Base-by-base conservation (phyloP, 1,284 basidiomycete genomes). In the Tilletia walkeri region DNA sequence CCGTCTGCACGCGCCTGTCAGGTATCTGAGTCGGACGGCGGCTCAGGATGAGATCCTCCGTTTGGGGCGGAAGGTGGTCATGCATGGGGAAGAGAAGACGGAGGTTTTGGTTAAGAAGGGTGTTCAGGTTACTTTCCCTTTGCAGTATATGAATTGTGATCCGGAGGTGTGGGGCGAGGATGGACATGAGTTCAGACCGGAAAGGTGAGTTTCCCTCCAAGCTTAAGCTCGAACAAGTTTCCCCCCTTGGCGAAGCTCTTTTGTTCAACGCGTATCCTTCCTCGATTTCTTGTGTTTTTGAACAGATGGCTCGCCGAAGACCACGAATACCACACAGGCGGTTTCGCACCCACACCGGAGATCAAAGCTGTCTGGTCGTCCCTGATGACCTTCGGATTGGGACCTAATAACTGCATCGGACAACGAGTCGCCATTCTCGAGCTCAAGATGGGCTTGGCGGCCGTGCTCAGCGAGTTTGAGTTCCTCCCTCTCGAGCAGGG, bases 291-390 rank as follows among this genome's bases (percentile, higher is more conserved):
- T 53, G 10, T 24, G 10, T n/a, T 24, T 12, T n/a, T 12, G 12
- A 48, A 30, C 41, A 45, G 56, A 61, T 61, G 56, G 56, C 34
- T 61, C 2, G 30, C 50, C 10, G 66, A 48, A 20, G 34, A 50
- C 12, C 66, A 67, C 47, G 47, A 50, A 34, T 30, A 56, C 47
- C 54, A 20, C 59, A 24, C 34, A 20, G 66, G 66, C 39, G 20
- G 47, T 7, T 4, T 34, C n/a, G 38, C 24, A 10, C 16, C 50
- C 18, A 16, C 16, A n/a, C 36, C 38, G 16, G 24, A 54, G 9
- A 48, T 50, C 66, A 67, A 67, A 45, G 59, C 36, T 39, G 66
- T 36, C 39, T 67, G 66, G 66, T 56, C 50, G 20, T 53, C 50
- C 30, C 34, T 67, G 18, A 36, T 41, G 24, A 56, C 66, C 16